Base-by-base conservation (phyloP, 345 rosid species). In the Luvunga scandens region DNA sequence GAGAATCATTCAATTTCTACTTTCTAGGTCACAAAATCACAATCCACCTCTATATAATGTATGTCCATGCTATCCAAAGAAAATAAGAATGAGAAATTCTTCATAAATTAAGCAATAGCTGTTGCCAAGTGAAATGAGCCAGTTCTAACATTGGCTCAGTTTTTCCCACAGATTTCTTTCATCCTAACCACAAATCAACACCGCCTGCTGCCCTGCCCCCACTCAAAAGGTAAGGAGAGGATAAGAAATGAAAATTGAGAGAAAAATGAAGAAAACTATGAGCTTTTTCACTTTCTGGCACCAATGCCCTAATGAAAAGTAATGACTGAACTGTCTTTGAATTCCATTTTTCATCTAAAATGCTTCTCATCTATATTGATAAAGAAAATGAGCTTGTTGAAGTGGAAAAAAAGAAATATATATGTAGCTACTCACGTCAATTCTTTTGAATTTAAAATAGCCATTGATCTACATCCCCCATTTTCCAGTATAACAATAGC, bases 401-500 rank as follows among this genome's bases (percentile, higher is more conserved):
- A 12, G 69, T 38, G 36, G 64, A 67, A 30, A 62, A 21, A 42
- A 42, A 14, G 27, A 73, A 16, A 53, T 18, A 18, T 16, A 18
- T 53, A 53, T 53, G 57, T 53, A 45, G 13, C 50, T 19, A 83
- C 99, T 87, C 82, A 96, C 98, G 99, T 94, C 83, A 92, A 57
- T 59, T 81, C 75, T 87, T 96, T 94, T 69, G 94, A 87, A 86
- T 96, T 96, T 79, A 79, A 76, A 83, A 90, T 76, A 80, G 91
- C 86, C 98, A 96, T 96, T 76, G 99, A 96, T 82, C 85, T 85
- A 77, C 91, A 90, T 59, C 99, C 98, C 63, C 97, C 95, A 83
- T 90, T 89, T 82, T 93, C 98, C 92, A 95, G 77, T 80, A 95
- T 87, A 74, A 91, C 94, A 86, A 91, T 79, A 61, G 99, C 98